phyloP scores from a whole-genome alignment of 805 yeast genomes.

The Jamesozyma piceae region DNA sequence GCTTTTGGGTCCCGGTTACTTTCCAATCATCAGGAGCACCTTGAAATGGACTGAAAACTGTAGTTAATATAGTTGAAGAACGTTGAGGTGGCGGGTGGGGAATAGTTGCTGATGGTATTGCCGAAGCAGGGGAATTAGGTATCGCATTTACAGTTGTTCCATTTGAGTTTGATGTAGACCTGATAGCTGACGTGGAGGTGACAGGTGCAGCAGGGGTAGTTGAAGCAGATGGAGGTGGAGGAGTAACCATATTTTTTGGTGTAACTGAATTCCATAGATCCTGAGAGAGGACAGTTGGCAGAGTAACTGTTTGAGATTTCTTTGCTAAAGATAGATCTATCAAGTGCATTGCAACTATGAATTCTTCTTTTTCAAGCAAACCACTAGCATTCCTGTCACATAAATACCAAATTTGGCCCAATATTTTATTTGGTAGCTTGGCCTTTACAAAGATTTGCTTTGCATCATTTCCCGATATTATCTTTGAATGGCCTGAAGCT shows the following conservation, averaged over 20 bases:
- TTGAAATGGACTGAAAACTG: slow-evolving; percentile 1
- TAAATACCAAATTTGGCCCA: slow-evolving; percentile 83
- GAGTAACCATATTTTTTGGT: slow-evolving; percentile 4
- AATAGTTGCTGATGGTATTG: not conserved
- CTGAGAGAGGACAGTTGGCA: slow-evolving; percentile 43
- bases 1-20: slow-evolving; percentile 54
- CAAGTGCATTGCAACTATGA: slow-evolving; percentile 88
- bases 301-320: slow-evolving; percentile 49
- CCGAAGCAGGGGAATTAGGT: not conserved
- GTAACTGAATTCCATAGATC: slow-evolving; percentile 32
- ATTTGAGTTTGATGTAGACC: not conserved
- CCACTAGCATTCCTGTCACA: slow-evolving; percentile 74
- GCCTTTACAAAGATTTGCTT: slow-evolving; percentile 83
- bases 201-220: slow-evolving; percentile 1
- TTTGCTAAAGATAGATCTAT: slow-evolving; percentile 60
- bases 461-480: slow-evolving; percentile 63
- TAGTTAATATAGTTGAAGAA: not conserved
- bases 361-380: slow-evolving; percentile 59
- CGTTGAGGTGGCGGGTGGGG: not conserved
- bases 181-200: not conserved
- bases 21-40: slow-evolving; percentile 42
- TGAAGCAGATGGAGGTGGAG: not conserved
- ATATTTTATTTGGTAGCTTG: slow-evolving; percentile 59
- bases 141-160: not conserved
- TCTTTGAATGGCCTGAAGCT: slow-evolving; percentile 32